phyloP scores from a whole-genome alignment of 441 rosid genomes.

The Metrosideros polymorpha region DNA sequence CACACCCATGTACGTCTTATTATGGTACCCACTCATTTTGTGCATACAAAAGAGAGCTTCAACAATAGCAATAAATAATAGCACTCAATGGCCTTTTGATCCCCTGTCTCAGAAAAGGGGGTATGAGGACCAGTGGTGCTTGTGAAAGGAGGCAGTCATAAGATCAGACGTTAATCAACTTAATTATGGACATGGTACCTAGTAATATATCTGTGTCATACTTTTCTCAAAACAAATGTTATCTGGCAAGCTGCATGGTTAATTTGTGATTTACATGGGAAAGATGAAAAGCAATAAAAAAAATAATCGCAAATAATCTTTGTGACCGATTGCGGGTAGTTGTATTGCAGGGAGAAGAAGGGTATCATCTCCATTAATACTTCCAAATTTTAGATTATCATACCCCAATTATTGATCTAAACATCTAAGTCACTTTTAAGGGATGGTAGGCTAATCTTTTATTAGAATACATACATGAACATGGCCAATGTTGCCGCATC shows the following conservation, averaged over 20 bases:
- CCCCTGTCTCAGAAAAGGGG: slow-evolving; percentile 26
- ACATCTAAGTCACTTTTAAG: neutral
- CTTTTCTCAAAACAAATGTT: neutral
- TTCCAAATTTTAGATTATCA: neutral
- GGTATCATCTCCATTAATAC: neutral
- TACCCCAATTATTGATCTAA: neutral
- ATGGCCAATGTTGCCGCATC: neutral
- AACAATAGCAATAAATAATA: neutral
- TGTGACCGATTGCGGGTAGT: neutral
- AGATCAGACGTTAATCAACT: neutral
- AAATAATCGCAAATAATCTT: neutral
- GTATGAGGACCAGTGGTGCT: slow-evolving; percentile 12
- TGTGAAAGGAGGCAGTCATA: slow-evolving; percentile 15
- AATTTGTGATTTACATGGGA: neutral
- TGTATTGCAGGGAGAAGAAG: neutral
- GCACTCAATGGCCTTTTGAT: neutral
- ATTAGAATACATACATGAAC: neutral
- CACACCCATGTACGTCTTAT: neutral
- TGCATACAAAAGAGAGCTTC: slow-evolving; percentile 1
- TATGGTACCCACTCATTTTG: slow-evolving; percentile 16
- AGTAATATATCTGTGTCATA: neutral
- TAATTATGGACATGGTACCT: neutral
- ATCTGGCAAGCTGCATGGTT: neutral
- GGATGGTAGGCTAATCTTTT: neutral
- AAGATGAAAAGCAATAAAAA: neutral